Percentiles rank a stretch among this genome's conserved stretches.
Evolutionary conservation across 208 protist genomes (phyloP).

Genomic region (Trypanosomatidae sp.): DNA sequence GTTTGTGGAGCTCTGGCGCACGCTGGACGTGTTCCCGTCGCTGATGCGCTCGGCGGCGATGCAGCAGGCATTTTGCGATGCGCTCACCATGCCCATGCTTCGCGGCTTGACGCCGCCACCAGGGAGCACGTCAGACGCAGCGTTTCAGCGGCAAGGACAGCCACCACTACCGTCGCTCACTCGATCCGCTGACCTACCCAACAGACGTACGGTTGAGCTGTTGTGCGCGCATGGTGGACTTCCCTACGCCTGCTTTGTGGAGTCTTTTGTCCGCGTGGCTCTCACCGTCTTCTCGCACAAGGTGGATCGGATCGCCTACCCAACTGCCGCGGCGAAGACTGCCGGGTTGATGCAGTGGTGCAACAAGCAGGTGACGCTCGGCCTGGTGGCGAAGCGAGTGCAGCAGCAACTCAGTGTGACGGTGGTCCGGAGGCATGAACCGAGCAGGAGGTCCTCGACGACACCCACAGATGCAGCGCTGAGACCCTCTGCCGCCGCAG

Average conservation of each 20-base stretch:
- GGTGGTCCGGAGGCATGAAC: background rate
- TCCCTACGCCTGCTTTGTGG: constrained; percentile 60
- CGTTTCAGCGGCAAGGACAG: background rate
- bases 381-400: constrained; percentile 32
- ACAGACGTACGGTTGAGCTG: constrained; percentile 3
- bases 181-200: background rate
- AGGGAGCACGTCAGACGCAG: background rate
- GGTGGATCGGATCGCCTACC: constrained; percentile 45
- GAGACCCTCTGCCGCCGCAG: background rate
- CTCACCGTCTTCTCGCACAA: constrained; percentile 66
- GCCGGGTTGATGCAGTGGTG: constrained; percentile 71
- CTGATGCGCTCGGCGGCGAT: constrained; percentile 46
- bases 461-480: background rate
- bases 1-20: constrained; percentile 57
- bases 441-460: background rate
- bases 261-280: constrained; percentile 74
- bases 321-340: constrained; percentile 53
- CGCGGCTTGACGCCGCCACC: constrained; percentile 10
- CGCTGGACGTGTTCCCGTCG: constrained; percentile 64
- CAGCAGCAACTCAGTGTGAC: constrained; percentile 8
- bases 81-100: constrained; percentile 45
- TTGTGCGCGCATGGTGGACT: constrained; percentile 35
- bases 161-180: background rate
- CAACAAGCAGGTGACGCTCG: constrained; percentile 58
- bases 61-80: constrained; percentile 56